phyloP scores from a whole-genome alignment of 257 asterid genomes.

The Nicotiana undulata region DNA sequence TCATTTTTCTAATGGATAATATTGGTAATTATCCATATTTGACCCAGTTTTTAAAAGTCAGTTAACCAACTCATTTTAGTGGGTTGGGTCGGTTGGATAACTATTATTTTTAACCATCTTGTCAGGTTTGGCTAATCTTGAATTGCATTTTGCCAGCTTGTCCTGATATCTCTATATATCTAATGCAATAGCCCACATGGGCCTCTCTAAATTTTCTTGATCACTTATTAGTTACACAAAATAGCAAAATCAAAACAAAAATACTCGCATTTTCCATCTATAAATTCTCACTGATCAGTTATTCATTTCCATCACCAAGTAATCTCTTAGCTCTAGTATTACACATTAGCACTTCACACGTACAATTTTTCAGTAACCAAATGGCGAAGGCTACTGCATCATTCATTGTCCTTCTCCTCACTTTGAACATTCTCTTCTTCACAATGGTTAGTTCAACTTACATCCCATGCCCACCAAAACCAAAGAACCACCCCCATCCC shows the following conservation, averaged over 20 bases:
- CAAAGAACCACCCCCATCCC: background rate
- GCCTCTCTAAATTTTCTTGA: background rate
- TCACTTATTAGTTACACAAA: background rate
- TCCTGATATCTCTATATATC: background rate
- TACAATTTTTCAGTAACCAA: background rate
- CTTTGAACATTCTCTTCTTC: constrained; percentile 23
- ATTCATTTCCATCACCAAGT: constrained; percentile 1
- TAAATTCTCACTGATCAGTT: background rate
- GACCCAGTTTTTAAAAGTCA: no score
- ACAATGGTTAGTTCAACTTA: constrained; percentile 19
- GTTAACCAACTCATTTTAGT: no score
- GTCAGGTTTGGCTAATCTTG: no score
- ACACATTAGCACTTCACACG: background rate
- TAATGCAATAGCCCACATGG: background rate
- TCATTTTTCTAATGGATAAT: no score
- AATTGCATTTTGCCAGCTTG: background rate
- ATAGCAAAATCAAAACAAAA: background rate
- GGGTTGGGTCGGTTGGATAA: no score
- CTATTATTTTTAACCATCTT: no score
- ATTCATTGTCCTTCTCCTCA: constrained; percentile 12
- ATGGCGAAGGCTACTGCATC: constrained; percentile 4
- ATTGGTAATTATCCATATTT: no score
- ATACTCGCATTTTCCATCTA: background rate
- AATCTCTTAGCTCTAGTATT: background rate
- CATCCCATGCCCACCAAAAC: constrained; percentile 15